Percentiles rank a stretch among this genome's conserved stretches.
Conservation (phyloP, 2,329 filamentous ascomycete genomes). For the Calonectria pauciramosa region DNA sequence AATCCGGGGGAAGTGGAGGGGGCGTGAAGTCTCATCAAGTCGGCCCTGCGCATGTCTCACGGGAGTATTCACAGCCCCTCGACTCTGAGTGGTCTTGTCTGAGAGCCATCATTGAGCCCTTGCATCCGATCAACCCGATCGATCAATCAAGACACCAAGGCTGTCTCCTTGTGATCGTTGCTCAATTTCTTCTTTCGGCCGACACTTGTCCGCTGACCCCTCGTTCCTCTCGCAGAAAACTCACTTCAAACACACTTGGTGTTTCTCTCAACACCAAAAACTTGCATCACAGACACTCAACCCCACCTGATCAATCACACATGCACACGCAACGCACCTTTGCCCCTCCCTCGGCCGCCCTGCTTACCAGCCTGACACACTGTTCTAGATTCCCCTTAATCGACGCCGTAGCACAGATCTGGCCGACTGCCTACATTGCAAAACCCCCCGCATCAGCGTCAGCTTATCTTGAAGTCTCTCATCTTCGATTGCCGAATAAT, state of each 20-base stretch:
- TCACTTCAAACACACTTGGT: background rate
- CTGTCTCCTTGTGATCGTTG: background rate
- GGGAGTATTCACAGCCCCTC: slow-evolving; percentile 26
- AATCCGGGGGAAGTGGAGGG: slow-evolving; percentile 1
- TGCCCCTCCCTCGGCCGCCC: slow-evolving; percentile 82
- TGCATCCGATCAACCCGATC: background rate
- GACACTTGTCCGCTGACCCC: background rate
- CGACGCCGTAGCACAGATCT: slow-evolving; percentile 87
- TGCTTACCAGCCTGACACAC: slow-evolving; percentile 78
- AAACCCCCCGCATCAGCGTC: slow-evolving; percentile 7
- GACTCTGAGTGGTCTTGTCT: slow-evolving; percentile 12
- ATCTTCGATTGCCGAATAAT: background rate
- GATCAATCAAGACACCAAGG: background rate
- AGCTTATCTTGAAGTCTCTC: slow-evolving; percentile 16
- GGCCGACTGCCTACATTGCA: slow-evolving; percentile 79
- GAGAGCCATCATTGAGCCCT: background rate
- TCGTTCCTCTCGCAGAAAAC: background rate
- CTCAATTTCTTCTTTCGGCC: background rate
- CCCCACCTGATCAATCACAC: background rate
- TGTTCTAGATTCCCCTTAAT: slow-evolving; percentile 85
- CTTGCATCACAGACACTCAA: background rate
- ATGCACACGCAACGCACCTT: slow-evolving; percentile 66
- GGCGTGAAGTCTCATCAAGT: slow-evolving; percentile 28
- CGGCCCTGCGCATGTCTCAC: slow-evolving; percentile 40
- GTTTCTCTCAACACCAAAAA: background rate